Percentiles rank a stretch among this genome's conserved stretches.
phyloP scores from a whole-genome alignment of 2,329 filamentous ascomycete genomes.

The Sarocladiaceae sp. region DNA sequence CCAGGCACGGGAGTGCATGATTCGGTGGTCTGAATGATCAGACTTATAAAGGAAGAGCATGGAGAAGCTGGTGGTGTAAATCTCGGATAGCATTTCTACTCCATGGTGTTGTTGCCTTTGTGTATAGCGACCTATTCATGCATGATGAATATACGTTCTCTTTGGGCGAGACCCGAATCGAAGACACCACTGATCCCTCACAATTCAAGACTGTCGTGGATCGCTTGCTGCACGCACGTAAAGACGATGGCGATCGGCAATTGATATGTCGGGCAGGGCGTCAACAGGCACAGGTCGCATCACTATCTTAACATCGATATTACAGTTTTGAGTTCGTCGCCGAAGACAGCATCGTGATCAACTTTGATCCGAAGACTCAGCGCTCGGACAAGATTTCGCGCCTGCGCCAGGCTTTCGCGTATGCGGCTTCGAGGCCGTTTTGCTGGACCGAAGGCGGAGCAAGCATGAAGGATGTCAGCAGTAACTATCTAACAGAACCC shows the following conservation, averaged over 20 bases:
- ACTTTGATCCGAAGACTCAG: background rate
- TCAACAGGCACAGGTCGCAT: too few relatives aligned
- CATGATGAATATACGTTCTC: conserved; percentile 7
- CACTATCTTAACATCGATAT: too few relatives aligned
- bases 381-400: background rate
- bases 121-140: conserved; percentile 6
- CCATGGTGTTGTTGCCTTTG: background rate
- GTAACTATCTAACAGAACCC: conserved; percentile 96
- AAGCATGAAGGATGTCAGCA: conserved; percentile 69
- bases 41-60: background rate
- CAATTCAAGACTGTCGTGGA: background rate
- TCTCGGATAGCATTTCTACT: too few relatives aligned
- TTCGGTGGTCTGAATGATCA: background rate
- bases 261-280: too few relatives aligned
- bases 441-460: background rate
- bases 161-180: background rate
- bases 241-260: background rate
- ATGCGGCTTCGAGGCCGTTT: background rate
- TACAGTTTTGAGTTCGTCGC: background rate
- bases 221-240: too few relatives aligned
- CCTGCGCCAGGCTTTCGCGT: too few relatives aligned
- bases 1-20: background rate
- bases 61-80: too few relatives aligned
- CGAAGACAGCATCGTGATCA: background rate
- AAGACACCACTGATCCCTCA: background rate